phyloP scores from a whole-genome alignment of 208 protist genomes.

The Trypanosoma brucei region DNA sequence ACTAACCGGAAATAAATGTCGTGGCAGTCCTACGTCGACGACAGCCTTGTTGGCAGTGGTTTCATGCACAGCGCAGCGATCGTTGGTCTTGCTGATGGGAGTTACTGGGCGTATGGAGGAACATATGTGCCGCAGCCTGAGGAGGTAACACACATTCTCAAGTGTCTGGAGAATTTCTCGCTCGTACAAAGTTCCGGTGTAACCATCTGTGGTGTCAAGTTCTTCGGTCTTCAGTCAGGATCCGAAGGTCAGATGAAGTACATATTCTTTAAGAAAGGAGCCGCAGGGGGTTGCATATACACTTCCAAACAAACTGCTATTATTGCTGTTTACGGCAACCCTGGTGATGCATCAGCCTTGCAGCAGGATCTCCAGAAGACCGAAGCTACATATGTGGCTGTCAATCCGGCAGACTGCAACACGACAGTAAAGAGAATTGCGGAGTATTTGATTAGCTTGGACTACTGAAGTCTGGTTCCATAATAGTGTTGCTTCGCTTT shows the following conservation, averaged over 20 bases:
- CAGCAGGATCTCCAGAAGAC: constrained; percentile 46
- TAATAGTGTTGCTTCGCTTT: constrained; percentile 3
- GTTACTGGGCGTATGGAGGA: constrained; percentile 87
- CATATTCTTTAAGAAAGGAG: constrained; percentile 88
- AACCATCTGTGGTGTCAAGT: constrained; percentile 80
- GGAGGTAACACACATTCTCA: constrained; percentile 77
- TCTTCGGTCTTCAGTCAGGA: constrained; percentile 77
- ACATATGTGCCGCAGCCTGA: constrained; percentile 82
- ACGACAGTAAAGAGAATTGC: constrained; percentile 79
- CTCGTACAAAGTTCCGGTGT: constrained; percentile 68
- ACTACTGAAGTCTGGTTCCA: constrained; percentile 38
- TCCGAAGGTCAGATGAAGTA: constrained; percentile 68
- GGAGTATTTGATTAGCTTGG: constrained; percentile 83
- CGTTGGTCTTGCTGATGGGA: constrained; percentile 71
- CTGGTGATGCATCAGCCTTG: constrained; percentile 47
- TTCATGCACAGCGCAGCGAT: constrained; percentile 88
- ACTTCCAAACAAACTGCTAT: constrained; percentile 82
- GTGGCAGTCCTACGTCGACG: constrained; percentile 85
- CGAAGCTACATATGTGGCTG: constrained; percentile 29
- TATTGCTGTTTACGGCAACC: constrained; percentile 81
- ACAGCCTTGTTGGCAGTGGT: constrained; percentile 81
- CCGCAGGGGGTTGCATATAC: constrained; percentile 79
- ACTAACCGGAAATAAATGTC: constrained; percentile 46
- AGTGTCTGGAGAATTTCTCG: constrained; percentile 56
- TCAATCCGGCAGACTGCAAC: constrained; percentile 86